These are phyloP conservation scores for Fagopyrum esculentum DNA, from an alignment of 148 eudicot genomes.

Conservation along the genomic window DNA sequence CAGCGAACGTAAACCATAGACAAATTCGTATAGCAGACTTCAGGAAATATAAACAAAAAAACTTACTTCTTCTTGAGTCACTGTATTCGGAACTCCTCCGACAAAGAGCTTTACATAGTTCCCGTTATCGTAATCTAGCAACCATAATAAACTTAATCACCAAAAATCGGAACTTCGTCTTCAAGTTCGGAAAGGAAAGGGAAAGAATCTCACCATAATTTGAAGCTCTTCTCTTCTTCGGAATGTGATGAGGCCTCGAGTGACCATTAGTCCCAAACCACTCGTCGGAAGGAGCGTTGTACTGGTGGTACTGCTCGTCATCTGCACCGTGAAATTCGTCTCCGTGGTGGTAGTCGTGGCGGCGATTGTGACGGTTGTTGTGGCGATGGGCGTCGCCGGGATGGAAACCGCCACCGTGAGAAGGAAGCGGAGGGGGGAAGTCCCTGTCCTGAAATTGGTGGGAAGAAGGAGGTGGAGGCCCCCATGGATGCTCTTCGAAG, in stretches of 20 bases:
- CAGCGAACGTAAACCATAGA: not conserved
- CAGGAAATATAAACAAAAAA: not conserved
- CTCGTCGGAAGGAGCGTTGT: constrained; percentile 17
- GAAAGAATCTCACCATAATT: not conserved
- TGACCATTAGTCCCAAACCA: constrained; percentile 17
- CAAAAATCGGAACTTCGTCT: not conserved
- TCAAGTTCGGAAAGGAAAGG: not conserved
- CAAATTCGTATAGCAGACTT: not conserved
- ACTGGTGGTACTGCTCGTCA: constrained; percentile 10
- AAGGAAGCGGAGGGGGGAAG: not conserved
- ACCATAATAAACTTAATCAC: not conserved
- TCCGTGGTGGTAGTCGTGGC: constrained; percentile 11
- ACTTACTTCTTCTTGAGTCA: constrained; percentile 46
- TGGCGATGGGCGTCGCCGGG: constrained; percentile 18
- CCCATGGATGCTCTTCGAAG: constrained; percentile 17
- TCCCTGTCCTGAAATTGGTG: constrained; percentile 14
- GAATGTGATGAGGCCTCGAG: constrained; percentile 21
- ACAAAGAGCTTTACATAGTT: constrained; percentile 54
- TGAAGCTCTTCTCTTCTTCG: constrained; percentile 26
- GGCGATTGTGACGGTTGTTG: constrained; percentile 14
- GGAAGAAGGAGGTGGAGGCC: constrained; percentile 18
- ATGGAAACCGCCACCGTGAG: constrained; percentile 14
- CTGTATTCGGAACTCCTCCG: constrained; percentile 40
- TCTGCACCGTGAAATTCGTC: constrained; percentile 14
- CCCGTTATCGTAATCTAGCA: constrained; percentile 31